Conservation (phyloP, 345 rosid genomes). For the Barbarea vulgaris region DNA sequence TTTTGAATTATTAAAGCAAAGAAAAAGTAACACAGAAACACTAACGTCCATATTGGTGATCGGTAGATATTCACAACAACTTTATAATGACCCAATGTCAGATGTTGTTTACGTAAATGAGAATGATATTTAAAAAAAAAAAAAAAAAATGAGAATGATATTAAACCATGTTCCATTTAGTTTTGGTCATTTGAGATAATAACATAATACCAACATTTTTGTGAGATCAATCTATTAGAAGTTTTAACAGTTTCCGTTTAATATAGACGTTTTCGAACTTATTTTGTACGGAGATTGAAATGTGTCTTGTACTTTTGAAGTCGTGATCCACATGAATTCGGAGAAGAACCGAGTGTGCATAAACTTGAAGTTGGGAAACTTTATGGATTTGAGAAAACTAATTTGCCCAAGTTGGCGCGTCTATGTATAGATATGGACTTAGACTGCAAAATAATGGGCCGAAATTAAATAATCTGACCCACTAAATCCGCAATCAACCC, state of each 20-base stretch:
- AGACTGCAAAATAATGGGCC: neutral
- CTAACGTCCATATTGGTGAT: slow-evolving; percentile 27
- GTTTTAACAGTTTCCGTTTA: neutral
- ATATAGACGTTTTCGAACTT: neutral
- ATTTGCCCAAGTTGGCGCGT: neutral
- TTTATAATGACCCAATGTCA: neutral
- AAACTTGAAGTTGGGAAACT: no score
- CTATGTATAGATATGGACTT: neutral
- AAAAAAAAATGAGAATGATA: neutral
- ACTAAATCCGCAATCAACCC: neutral
- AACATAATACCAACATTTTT: neutral
- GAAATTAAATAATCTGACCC: neutral
- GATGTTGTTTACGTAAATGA: neutral
- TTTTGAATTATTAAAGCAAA: slow-evolving; percentile 28
- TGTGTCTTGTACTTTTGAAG: neutral
- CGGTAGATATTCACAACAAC: slow-evolving; percentile 33
- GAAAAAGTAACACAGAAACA: slow-evolving; percentile 20
- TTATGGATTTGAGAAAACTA: no score
- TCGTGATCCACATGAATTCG: no score
- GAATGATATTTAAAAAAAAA: neutral
- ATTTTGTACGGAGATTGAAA: neutral
- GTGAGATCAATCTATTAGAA: neutral
- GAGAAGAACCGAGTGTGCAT: no score
- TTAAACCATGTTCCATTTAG: neutral
- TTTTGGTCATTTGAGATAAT: neutral